Percentiles rank a stretch among this genome's conserved stretches.
Evolutionary conservation across 495 filamentous ascomycete species (phyloP).

Genomic region (Aspergillus heteromorphus): DNA sequence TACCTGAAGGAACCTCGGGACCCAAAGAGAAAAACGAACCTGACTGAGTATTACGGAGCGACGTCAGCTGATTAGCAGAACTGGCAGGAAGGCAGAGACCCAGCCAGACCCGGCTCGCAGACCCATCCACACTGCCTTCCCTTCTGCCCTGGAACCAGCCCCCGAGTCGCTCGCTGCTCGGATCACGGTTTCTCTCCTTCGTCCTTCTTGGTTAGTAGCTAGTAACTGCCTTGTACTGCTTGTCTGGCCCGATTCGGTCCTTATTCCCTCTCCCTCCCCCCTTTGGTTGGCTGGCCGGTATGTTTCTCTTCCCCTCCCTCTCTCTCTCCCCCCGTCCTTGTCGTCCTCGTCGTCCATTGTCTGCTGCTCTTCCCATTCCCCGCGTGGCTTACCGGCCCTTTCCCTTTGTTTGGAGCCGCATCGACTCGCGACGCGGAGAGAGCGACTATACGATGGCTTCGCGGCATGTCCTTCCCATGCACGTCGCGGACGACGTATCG

Average conservation of each 20-base stretch:
- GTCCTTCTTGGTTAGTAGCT: conserved; percentile 5
- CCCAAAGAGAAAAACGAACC: not conserved
- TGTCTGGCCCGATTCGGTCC: not conserved
- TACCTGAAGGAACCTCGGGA: not conserved
- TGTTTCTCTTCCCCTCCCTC: conserved; percentile 2
- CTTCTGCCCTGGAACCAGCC: conserved; percentile 10
- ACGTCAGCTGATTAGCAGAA: conserved; percentile 20
- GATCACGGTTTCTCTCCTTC: conserved; percentile 9
- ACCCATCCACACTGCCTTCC: conserved; percentile 19
- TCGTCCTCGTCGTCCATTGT: not conserved
- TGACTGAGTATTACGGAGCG: conserved; percentile 4
- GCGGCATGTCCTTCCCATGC: conserved; percentile 4
- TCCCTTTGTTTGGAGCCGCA: not conserved
- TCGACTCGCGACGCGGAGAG: not conserved
- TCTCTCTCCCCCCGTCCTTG: not conserved
- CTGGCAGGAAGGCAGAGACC: conserved; percentile 6
- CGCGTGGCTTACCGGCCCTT: conserved; percentile 3
- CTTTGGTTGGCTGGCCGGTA: conserved; percentile 3
- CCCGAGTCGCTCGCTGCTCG: conserved; percentile 12
- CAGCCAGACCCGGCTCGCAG: conserved; percentile 16
- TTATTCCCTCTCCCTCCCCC: not conserved
- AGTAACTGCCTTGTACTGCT: conserved; percentile 1
- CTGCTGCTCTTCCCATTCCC: not conserved
- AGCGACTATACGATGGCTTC: not conserved
- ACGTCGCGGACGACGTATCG: conserved; percentile 6